These are phyloP conservation scores for Nicotiana paniculata DNA, from an alignment of 257 asterid species.

Conservation along the genomic window DNA sequence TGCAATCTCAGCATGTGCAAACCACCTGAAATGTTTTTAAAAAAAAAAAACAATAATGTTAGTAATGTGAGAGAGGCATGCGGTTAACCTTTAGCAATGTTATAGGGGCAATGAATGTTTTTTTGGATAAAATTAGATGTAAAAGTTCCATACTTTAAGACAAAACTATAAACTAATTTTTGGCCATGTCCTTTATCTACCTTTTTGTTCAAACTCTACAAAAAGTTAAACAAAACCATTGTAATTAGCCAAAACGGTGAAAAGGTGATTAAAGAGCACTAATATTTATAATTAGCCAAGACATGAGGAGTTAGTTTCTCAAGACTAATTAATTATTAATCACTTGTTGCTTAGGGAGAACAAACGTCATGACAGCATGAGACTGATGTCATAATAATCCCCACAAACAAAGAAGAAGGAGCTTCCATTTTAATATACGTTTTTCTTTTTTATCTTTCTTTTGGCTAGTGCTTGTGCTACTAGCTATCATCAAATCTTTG, in stretches of 20 bases:
- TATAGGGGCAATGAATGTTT: background rate
- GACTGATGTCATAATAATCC: slow-evolving; percentile 62
- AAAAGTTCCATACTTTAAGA: background rate
- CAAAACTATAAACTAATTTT: background rate
- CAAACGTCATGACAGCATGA: slow-evolving; percentile 66
- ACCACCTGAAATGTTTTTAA: background rate
- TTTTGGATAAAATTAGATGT: background rate
- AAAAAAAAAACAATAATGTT: background rate
- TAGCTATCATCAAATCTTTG: slow-evolving; percentile 52
- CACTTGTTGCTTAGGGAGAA: background rate
- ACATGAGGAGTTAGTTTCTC: background rate
- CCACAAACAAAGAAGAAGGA: slow-evolving; percentile 21
- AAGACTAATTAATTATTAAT: background rate
- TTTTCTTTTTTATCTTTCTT: background rate
- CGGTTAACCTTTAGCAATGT: background rate
- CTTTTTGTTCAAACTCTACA: slow-evolving; percentile 9
- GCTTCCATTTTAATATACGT: background rate
- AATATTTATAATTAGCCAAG: slow-evolving; percentile 7
- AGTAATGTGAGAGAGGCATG: background rate
- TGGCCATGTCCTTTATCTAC: background rate
- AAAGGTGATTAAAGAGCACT: slow-evolving; percentile 11
- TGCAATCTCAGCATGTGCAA: background rate
- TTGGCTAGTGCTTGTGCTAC: slow-evolving; percentile 26
- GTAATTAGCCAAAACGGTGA: slow-evolving; percentile 12
- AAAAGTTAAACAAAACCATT: background rate